Evolutionary conservation across 106 monocot genomes (phyloP).

Genomic region (Dioscorea zingiberensis): DNA sequence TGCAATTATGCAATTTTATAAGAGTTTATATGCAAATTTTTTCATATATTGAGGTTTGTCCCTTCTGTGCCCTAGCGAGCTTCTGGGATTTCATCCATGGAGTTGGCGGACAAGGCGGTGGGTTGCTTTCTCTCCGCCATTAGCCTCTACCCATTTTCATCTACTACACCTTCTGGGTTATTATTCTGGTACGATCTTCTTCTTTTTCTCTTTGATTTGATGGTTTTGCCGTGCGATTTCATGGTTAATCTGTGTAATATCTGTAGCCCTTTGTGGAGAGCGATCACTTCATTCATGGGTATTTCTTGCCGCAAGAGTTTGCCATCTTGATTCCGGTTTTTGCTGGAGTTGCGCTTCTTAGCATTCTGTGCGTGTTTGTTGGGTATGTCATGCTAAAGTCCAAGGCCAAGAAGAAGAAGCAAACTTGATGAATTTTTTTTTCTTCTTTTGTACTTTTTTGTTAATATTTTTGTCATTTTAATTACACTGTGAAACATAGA

Average conservation of each 20-base stretch:
- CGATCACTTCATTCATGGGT: constrained; percentile 82
- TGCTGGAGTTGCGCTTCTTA: constrained; percentile 63
- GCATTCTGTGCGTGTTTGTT: constrained; percentile 68
- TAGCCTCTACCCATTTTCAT: constrained; percentile 85
- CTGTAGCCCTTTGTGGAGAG: constrained; percentile 88
- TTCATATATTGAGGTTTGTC: no score
- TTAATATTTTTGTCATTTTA: no score
- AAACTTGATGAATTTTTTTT: constrained; percentile 13
- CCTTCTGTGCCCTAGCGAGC: no score
- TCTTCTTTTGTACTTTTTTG: no score
- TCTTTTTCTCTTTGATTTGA: background rate
- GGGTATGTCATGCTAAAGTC: constrained; percentile 82
- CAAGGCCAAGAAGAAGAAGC: constrained; percentile 77
- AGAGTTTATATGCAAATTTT: no score
- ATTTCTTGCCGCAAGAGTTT: constrained; percentile 84
- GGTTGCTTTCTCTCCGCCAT: constrained; percentile 55
- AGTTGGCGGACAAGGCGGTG: constrained; percentile 85
- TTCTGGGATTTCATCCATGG: constrained; percentile 29
- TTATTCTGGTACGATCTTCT: constrained; percentile 69
- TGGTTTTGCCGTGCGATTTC: background rate
- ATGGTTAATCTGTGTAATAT: background rate
- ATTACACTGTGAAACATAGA: no score
- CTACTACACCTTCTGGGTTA: constrained; percentile 96
- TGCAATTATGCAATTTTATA: no score
- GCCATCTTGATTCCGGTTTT: constrained; percentile 81